Percentiles rank a stretch among this genome's conserved stretches.
phyloP scores from a whole-genome alignment of 2,329 filamentous ascomycete species.

The Diaporthe ilicicola region DNA sequence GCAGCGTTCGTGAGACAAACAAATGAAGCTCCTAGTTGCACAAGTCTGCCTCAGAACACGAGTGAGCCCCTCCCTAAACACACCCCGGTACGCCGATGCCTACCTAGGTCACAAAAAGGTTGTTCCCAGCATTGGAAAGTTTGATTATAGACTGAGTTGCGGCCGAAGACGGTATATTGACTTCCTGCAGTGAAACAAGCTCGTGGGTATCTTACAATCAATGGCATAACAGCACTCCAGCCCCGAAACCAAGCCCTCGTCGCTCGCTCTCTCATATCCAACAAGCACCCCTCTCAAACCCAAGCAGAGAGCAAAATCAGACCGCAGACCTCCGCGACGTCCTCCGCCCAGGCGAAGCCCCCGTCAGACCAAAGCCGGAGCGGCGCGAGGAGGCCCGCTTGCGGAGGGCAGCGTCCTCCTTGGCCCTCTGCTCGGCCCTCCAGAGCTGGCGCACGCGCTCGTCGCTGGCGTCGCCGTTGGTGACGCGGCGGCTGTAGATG shows the following conservation, averaged over 20 bases:
- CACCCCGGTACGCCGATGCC: background rate
- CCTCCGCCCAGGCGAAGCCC: background rate
- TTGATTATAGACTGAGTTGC: too few relatives aligned
- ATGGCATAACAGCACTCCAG: background rate
- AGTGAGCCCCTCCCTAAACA: background rate
- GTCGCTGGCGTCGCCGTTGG: slow-evolving; percentile 30
- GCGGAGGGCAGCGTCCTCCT: slow-evolving; percentile 7
- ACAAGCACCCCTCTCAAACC: too few relatives aligned
- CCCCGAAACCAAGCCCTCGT: background rate
- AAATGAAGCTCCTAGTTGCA: background rate
- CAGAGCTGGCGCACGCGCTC: slow-evolving; percentile 29
- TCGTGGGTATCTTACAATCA: background rate
- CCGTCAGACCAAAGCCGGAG: background rate
- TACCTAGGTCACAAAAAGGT: background rate
- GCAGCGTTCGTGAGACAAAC: background rate
- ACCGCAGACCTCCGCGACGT: background rate
- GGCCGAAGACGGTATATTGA: too few relatives aligned
- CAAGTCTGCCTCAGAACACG: background rate
- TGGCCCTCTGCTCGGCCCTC: slow-evolving; percentile 25
- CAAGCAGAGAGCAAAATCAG: background rate
- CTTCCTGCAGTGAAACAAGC: too few relatives aligned
- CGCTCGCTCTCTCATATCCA: too few relatives aligned
- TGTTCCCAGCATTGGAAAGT: too few relatives aligned
- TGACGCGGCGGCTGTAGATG: slow-evolving; percentile 28
- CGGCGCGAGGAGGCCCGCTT: background rate